Evolutionary conservation across 768 basidiomycete species (phyloP), one percentile per base, ranked within the genome.

Genomic region (Russula ochroleuca): DNA sequence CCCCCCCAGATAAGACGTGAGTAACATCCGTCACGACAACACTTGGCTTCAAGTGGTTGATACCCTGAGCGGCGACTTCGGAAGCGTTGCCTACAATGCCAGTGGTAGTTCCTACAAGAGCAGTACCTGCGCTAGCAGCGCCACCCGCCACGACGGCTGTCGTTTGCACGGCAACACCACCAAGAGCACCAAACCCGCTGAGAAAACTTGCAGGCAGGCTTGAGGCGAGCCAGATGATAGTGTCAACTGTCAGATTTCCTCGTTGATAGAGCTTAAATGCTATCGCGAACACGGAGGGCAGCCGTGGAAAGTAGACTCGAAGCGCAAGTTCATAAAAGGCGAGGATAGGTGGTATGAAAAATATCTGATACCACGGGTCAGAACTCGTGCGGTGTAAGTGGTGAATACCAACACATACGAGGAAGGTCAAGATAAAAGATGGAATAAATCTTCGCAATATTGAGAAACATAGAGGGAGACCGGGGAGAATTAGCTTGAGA

Each of bases 261-360:
- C 19, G 38, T 38, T 65, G 53, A 61, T 50, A 33, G 54, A 65
- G 54, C 10, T 45, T 35, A 40, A 61, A 51, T 33, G 25, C 41
- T 14, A 65, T 51, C 33, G 23, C 8, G 10, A 61, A 13, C 19
- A 57, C 9, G 43, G 64, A 57, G 17, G 64, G 64, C 10, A 65
- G 6, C 21, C 15, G 40, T 17, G 64, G 59, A 47, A 45, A 28
- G 33, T 43, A 45, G 21, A 37, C 21, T 40, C 59, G 64, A 45
- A 65, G 17, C n/a, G 59, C 50, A 38, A 61, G 31, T 56, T 65
- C 64, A n/a, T 61, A 65, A 31, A 65, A 61, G 9, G 38, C 40
- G 48, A 65, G 19, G 31, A 56, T 2, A 19, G 49, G 47, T 31
- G 64, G 64, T 41, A 50, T 61, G 31, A 25, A 37, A 41, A 57